Conservation (phyloP, 2,329 filamentous ascomycete species). For the Lachnum nothofagi region DNA sequence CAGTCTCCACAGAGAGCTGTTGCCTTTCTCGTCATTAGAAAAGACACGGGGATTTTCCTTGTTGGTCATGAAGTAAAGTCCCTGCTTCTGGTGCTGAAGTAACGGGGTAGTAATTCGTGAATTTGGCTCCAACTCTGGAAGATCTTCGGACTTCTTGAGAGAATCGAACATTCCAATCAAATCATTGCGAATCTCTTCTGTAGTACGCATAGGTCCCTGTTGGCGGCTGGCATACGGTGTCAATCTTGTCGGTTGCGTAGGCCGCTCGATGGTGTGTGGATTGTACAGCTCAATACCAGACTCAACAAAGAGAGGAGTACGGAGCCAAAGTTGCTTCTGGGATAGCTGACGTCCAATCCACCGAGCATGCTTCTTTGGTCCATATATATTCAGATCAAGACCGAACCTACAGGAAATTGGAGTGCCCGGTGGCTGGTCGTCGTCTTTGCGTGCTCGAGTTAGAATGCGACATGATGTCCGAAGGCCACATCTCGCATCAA, state of each 20-base stretch:
- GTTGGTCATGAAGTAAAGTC: constrained; percentile 75
- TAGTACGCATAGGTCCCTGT: constrained; percentile 50
- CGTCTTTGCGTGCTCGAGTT: constrained; percentile 54
- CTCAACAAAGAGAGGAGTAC: constrained; percentile 60
- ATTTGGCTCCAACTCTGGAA: constrained; percentile 68
- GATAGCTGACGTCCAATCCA: constrained; percentile 64
- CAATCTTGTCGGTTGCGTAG: constrained; percentile 24
- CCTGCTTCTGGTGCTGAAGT: constrained; percentile 84
- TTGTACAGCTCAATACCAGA: constrained; percentile 69
- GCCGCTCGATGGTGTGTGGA: constrained; percentile 51
- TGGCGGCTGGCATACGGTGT: constrained; percentile 35
- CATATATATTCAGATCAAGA: constrained; percentile 74
- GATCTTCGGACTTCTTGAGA: constrained; percentile 66
- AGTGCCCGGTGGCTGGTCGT: constrained; percentile 58
- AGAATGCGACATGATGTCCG: constrained; percentile 68
- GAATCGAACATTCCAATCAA: constrained; percentile 85
- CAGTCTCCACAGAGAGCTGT: constrained; percentile 73
- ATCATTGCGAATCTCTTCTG: constrained; percentile 81
- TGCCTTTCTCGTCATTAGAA: constrained; percentile 53
- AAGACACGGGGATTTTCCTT: constrained; percentile 65
- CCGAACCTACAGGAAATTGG: constrained; percentile 55
- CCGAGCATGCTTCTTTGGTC: constrained; percentile 59
- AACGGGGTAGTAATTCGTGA: constrained; percentile 59
- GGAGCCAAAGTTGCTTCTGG: constrained; percentile 62
- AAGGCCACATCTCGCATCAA: constrained; percentile 65